phyloP scores from a whole-genome alignment of 2,329 filamentous ascomycete species.

The Aspergillus awamori region DNA sequence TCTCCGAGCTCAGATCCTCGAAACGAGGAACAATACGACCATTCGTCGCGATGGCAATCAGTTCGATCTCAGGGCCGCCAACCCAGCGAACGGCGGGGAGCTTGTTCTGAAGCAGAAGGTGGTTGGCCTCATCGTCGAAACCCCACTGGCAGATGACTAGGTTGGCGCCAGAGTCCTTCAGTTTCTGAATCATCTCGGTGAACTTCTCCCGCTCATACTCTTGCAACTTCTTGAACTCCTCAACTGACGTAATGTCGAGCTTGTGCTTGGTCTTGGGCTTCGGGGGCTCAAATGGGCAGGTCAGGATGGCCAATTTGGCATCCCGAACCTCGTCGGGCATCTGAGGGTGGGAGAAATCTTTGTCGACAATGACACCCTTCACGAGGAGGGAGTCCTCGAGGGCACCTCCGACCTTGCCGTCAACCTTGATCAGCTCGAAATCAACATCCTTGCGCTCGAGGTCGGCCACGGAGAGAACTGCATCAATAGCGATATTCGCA shows the following conservation, averaged over 20 bases:
- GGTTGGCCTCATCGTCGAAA: slow-evolving; percentile 98
- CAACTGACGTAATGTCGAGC: slow-evolving; percentile 93
- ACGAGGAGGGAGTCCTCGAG: slow-evolving; percentile 93
- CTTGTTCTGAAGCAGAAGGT: slow-evolving; percentile 92
- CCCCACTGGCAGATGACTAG: slow-evolving; percentile 99
- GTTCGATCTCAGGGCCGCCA: slow-evolving; percentile 94
- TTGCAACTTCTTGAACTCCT: slow-evolving; percentile 98
- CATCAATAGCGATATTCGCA: slow-evolving; percentile 94
- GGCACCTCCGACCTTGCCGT: slow-evolving; percentile 93
- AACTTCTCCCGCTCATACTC: slow-evolving; percentile 96
- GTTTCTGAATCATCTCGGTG: slow-evolving; percentile 96
- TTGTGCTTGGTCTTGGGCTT: slow-evolving; percentile 99
- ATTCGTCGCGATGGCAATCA: slow-evolving; percentile 98
- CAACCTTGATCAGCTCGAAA: slow-evolving; percentile 98
- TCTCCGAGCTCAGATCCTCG: slow-evolving; percentile 87
- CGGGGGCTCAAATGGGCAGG: slow-evolving; percentile 96
- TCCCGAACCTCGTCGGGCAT: slow-evolving; percentile 96
- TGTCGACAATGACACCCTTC: slow-evolving; percentile 98
- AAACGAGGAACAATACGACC: slow-evolving; percentile 96
- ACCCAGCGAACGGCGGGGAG: slow-evolving; percentile 97
- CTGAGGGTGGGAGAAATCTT: slow-evolving; percentile 99
- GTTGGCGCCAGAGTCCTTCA: slow-evolving; percentile 96
- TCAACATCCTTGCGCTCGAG: slow-evolving; percentile 96
- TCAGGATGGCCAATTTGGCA: slow-evolving; percentile 96
- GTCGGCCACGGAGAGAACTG: slow-evolving; percentile 93